Evolutionary conservation across 2,329 filamentous ascomycete species (phyloP), one percentile per base, ranked within the genome.

Genomic region (Moelleriella libera): DNA sequence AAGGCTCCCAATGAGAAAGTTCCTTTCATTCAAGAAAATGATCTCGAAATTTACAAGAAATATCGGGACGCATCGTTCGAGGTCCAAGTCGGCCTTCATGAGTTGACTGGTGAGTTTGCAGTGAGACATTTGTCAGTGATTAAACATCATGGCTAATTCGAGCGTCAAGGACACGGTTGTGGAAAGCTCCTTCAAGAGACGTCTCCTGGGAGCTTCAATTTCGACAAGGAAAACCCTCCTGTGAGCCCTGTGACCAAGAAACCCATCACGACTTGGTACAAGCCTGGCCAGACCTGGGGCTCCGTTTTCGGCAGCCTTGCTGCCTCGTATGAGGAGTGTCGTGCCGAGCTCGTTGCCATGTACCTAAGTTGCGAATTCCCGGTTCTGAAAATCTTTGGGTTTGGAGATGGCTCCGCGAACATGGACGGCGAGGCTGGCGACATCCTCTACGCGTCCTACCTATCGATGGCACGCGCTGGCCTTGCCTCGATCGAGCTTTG

Each of bases 131-230:
- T 21, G 21, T 21, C 21, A 21, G 21, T 21, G 21, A 21, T 21
- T 3, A 3, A 3, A 21, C 21, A 21, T 21, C 21, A 3, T 21
- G 2, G 21, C 21, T 21, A 21, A 21, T 21, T 21, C 2, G 21
- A 21, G 21, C 21, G 3, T 21, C 21, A 21, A 64, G 85, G 89
- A 14, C 90, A 96, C 57, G 90, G 90, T 31, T 95, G 89, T 50
- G 90, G 90, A 44, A 97, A 96, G 67, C 75, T 97, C 9, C 75
- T 97, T 0, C 88, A 95, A 65, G 90, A 97, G 64, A 95, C 86
- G 0, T 74, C 81, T 2, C 75, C 83, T 1, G 88, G 88, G 9
- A 71, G 77, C 42, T 96, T 78, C 72, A 97, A 97, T 70, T 97
- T 97, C 59, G 86, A 97, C 60, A 70, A 80, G 49, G 69, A 80